These are phyloP conservation scores for Paraphoma chrysanthemicola DNA, from an alignment of 2,329 filamentous ascomycete genomes.

Conservation along the genomic window DNA sequence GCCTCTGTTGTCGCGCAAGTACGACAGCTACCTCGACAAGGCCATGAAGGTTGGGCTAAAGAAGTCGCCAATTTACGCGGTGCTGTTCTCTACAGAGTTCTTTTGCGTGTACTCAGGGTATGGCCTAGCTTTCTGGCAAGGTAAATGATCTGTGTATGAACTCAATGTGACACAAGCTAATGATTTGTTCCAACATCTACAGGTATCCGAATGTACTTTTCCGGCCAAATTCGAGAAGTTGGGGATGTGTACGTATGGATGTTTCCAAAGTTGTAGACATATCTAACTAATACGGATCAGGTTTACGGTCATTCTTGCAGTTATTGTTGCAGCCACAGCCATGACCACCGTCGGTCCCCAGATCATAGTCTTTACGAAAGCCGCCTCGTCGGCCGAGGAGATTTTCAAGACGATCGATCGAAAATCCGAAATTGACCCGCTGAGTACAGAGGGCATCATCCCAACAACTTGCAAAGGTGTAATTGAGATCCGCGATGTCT, in stretches of 20 bases:
- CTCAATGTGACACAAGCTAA: no score
- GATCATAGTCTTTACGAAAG: conserved; percentile 71
- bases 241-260: conserved; percentile 39
- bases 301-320: conserved; percentile 43
- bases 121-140: conserved; percentile 59
- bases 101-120: conserved; percentile 53
- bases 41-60: conserved; percentile 55
- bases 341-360: conserved; percentile 87
- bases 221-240: conserved; percentile 57
- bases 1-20: conserved; percentile 51
- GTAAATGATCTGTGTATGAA: conserved; percentile 11
- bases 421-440: conserved; percentile 74
- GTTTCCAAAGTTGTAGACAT: not conserved
- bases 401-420: conserved; percentile 72
- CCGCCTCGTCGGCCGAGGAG: conserved; percentile 42
- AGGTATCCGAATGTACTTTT: conserved; percentile 61
- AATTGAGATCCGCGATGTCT: conserved; percentile 80
- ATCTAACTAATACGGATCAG: conserved; percentile 7
- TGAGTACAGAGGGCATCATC: conserved; percentile 28
- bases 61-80: conserved; percentile 52
- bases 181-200: not conserved
- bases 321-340: conserved; percentile 62
- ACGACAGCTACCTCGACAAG: conserved; percentile 51
- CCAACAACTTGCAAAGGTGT: conserved; percentile 47
- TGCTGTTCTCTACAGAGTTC: conserved; percentile 52